Base-by-base conservation (phyloP, 768 basidiomycete species). In the Serendipita vermifera region DNA sequence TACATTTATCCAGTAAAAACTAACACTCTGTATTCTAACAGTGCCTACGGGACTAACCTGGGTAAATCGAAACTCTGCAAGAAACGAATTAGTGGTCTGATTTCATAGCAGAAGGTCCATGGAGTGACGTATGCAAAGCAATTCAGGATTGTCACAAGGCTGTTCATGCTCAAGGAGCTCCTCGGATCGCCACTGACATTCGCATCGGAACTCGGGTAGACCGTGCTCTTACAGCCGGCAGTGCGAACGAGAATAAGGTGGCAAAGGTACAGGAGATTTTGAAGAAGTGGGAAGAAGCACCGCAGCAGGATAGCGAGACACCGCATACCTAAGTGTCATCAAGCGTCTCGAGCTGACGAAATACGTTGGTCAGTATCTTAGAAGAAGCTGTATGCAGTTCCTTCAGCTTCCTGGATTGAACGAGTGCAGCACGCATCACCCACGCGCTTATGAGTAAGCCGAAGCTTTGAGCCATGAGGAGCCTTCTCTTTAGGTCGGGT, bases 101-200 rank as follows among this genome's bases (percentile, higher is more conserved):
- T 55, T 20, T 59, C 11, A 26, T 31, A 11, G 17, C 54, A 70
- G 87, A 93, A 68, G 91, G 92, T 3, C 84, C 87, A 0, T 97
- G 89, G 90, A 74, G 77, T 22, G 72, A 80, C 53, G 94, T 98
- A 36, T 82, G 78, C 57, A 74, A 84, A 62, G 89, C 84, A 2
- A 96, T 98, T 59, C 87, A 90, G 61, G 87, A 85, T 59, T 96
- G 91, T 65, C 94, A 98, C 65, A 76, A 77, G 24, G 89, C 87
- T 1, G 84, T 92, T 3, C 90, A 93, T 60, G 79, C 77, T 0
- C 76, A 78, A 65, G 87, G 87, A 22, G 77, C 79, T 0, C 79
- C 80, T 14, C 80, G 84, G 54, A 77, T 92, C 55, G 87, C 87
- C 9, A 94, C 93, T 11, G 93, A 98, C 70, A 86, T 97, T 58